Evolutionary conservation across 192 early-diverging fungal species (phyloP), one percentile per base, ranked within the genome.

Genomic region (Coemansia asiatica): DNA sequence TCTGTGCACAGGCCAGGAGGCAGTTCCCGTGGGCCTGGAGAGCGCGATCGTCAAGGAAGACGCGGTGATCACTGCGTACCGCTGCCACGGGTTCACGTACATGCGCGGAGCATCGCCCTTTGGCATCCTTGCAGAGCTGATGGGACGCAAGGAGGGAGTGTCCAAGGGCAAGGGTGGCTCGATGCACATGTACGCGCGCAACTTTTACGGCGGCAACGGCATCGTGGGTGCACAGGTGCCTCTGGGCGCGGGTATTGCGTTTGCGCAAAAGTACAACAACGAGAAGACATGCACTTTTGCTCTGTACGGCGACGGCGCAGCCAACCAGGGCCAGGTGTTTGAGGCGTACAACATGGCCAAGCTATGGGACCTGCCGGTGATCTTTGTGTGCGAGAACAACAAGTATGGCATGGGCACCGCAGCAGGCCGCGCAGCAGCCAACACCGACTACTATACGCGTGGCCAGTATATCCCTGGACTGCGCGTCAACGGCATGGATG

Each of bases 341-440:
- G 96, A 98, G 85, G 89, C 96, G 33, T 98, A 91, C 87, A 97
- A 98, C 86, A 98, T 98, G 94, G 91, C 96, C 75, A 95, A 95
- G 88, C 86, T 98, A 36, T 98, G 95, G 96, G 87, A 91, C 56
- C 85, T 97, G 56, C 95, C 96, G 15, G 83, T 86, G 59, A 88
- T 93, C 56, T 98, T 95, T 82, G 94, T 92, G 19, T 98, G 96
- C 84, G 96, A 98, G 83, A 98, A 98, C 91, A 98, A 98, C 91
- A 90, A 87, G 79, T 98, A 96, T 76, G 95, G 94, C 59, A 98
- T 98, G 96, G 96, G 96, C 62, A 98, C 95, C 9, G 86, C 94
- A 40, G 92, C 92, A 33, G 76, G 71, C 63, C 91, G 96, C 64
- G 92, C 94, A n/a, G 90, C 93, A 23, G 94, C 95, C 62, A 93